Base-by-base conservation (phyloP, 108 stramenopile species). In the Fragilariopsis cylindrus region DNA sequence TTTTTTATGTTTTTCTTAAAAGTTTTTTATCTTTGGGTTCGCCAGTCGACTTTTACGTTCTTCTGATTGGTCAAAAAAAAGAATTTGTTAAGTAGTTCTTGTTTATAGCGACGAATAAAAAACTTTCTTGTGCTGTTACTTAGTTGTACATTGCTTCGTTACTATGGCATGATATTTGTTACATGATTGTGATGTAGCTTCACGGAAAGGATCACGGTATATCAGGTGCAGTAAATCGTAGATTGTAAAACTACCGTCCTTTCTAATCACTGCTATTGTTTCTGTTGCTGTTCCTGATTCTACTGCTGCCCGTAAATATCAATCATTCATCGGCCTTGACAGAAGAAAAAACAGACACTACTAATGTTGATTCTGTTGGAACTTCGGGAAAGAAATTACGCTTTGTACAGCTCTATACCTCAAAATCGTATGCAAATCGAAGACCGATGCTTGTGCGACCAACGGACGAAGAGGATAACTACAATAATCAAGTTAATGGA, bases 381-480 rank as follows among this genome's bases (percentile, higher is more conserved):
- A 41, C 43, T n/a, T 13, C 16, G 39, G 64, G 65, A 40, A 74
- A 70, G 56, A 88, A 82, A 49, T 80, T 93, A 65, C 71, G 89
- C 44, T 98, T 98, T 78, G 82, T 98, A 13, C 96, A 98, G 83
- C 81, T 98, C 3, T 97, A 98, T 80, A 98, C 97, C 4, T 93
- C 93, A 12, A 96, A 94, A 54, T 92, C 95, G 1, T 97, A 94
- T 78, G 86, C 86, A 57, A 81, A 89, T 64, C 85, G 89, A 48
- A 74, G 96, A 53, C 85, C 90, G 41, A 86, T 92, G 74, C 85
- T 98, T 58, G 85, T 94, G 1, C 80, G 77, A 42, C 94, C 94
- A 19, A 84, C 85, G 39, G 73, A 84, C 5, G 79, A 81, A 44
- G 88, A 87, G 43, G 84, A 88, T 50, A 75, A 74, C 49, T 47